Conservation (phyloP, 305 asterid genomes). For the Fraxinus paxiana region DNA sequence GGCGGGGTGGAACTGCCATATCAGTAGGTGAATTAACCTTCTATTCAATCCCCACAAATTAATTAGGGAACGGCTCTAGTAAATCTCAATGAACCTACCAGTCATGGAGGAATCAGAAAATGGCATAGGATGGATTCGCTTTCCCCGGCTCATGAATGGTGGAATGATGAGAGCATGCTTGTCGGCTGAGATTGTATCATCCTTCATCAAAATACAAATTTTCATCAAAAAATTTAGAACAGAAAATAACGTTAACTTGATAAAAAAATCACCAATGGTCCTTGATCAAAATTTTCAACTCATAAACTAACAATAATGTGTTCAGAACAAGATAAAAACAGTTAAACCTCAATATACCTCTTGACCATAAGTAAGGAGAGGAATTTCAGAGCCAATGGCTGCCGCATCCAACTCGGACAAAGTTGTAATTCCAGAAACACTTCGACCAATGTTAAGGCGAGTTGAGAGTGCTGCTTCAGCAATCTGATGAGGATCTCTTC, state of each 20-base stretch:
- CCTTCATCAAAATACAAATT: conserved; percentile 38
- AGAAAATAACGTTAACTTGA: background rate
- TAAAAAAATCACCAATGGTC: conserved; percentile 9
- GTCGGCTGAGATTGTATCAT: conserved; percentile 86
- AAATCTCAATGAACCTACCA: conserved; percentile 36
- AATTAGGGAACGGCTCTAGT: background rate
- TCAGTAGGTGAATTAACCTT: conserved; percentile 8
- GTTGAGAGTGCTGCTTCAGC: conserved; percentile 51
- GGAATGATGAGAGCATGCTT: conserved; percentile 91
- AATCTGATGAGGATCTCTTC: conserved; percentile 44
- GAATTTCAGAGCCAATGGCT: conserved; percentile 63
- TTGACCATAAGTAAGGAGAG: conserved; percentile 86
- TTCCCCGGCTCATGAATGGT: conserved; percentile 70
- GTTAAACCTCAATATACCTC: conserved; percentile 48
- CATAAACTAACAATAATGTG: background rate
- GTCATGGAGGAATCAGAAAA: conserved; percentile 65
- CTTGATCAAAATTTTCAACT: conserved; percentile 3
- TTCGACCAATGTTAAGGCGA: conserved; percentile 55
- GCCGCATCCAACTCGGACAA: conserved; percentile 67
- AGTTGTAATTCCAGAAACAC: conserved; percentile 54
- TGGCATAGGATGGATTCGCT: conserved; percentile 71
- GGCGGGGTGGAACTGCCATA: conserved; percentile 72
- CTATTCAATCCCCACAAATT: conserved; percentile 1
- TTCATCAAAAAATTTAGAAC: background rate
- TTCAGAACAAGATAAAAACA: conserved; percentile 17